These are phyloP conservation scores for Marchantia polymorpha DNA, from an alignment of 225 moss, liverwort and hornwort species.

Conservation along the genomic window DNA sequence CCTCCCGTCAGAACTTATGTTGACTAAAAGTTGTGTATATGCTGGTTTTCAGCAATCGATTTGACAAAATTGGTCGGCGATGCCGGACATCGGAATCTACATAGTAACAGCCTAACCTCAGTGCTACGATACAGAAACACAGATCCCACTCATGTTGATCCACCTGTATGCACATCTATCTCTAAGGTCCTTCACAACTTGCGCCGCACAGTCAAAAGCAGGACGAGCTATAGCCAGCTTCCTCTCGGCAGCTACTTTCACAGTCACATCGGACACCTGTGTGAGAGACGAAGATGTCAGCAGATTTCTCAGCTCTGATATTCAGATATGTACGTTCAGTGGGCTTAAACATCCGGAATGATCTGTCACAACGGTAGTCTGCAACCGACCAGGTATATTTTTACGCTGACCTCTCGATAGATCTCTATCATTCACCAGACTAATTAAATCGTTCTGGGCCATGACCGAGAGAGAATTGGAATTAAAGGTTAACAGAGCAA, in stretches of 20 bases:
- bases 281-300: not conserved
- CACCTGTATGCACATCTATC: conserved; percentile 79
- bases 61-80: not conserved
- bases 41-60: too few species aligned
- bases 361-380: not conserved
- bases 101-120: not conserved
- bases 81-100: not conserved
- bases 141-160: conserved; percentile 60
- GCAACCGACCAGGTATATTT: not conserved
- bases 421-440: too few species aligned
- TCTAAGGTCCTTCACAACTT: conserved; percentile 61
- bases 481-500: too few species aligned
- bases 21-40: too few species aligned
- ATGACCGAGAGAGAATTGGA: too few species aligned
- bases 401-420: too few species aligned
- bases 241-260: conserved; percentile 62
- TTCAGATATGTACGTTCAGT: not conserved
- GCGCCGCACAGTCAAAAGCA: conserved; percentile 64
- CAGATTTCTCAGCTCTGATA: not conserved
- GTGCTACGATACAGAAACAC: conserved; percentile 44
- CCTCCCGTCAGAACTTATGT: too few species aligned
- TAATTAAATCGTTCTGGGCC: too few species aligned
- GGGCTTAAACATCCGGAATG: not conserved
- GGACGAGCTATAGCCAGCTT: conserved; percentile 59
- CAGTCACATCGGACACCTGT: conserved; percentile 57